Evolutionary conservation across 106 monocot genomes (phyloP), one percentile per base, ranked within the genome.

Genomic region (Dendrobium chrysotoxum): DNA sequence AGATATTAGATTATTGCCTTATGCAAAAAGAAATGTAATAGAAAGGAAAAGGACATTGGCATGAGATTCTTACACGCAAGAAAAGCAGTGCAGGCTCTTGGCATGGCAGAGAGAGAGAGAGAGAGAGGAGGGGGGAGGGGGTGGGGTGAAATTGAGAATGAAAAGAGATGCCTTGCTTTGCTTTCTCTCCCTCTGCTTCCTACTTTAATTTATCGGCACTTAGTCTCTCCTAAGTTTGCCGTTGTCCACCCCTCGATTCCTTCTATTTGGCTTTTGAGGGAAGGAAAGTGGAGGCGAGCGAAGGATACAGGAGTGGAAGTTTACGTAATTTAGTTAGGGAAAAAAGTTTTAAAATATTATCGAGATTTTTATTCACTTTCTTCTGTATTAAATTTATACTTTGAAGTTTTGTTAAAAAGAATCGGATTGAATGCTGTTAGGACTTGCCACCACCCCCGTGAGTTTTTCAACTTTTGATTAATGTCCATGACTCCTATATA

Each of bases 81-180:
- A 41, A 74, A 74, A 74, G 74, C 40, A 74, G 74, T 15, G 74
- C 28, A 70, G 28, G 28, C 30, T 30, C 13, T 70, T 31, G 70
- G 70, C 70, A 70, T 70, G 21, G 31, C 31, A 2, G 30, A 70
- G 70, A 70, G 64, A 23, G 7, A 64, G 5, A 64, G 70, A 12
- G 68, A 68, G 28, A 68, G 23, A 64, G 20, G 5, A 5, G 5
- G 53, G 7, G 53, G 2, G 15, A 53, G 53, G 17, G 50, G 18
- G 13, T 2, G 54, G 54, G 57, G 57, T 68, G 7, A 68, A 70
- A 70, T 39, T 5, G 20, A 41, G 21, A 74, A 74, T 20, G 13
- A 41, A 74, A 74, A 7, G 39, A 42, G 74, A 74, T 74, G 74
- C 74, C 74, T 74, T 42, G 74, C 74, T 74, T 74, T 41, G 74